Evolutionary conservation across 2,329 filamentous ascomycete genomes (phyloP).

Genomic region (Talaromyces sp.): DNA sequence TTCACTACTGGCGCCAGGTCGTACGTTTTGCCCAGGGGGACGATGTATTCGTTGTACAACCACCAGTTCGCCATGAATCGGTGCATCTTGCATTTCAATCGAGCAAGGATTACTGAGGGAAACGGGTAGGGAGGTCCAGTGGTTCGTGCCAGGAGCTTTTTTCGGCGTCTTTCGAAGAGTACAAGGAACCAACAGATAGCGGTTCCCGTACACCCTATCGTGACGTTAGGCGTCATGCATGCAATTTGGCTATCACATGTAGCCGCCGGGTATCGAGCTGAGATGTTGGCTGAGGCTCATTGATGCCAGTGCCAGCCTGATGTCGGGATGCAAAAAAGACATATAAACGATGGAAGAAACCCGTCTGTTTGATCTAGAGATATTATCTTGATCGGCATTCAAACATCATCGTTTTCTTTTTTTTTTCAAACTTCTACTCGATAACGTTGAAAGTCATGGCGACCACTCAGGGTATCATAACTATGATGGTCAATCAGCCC

Average conservation of each 20-base stretch:
- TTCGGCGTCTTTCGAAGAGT: not conserved
- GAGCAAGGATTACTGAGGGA: not conserved
- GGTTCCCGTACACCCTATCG: not conserved
- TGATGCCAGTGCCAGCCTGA: not conserved
- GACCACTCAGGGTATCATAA: not conserved
- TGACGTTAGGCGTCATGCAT: not conserved
- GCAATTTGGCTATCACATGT: not conserved
- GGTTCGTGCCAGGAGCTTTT: not conserved
- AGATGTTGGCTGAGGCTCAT: not conserved
- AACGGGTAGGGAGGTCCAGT: not conserved
- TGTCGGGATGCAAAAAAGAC: not conserved
- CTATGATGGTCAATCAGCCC: not conserved
- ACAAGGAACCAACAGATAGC: not conserved
- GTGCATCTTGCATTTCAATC: not conserved
- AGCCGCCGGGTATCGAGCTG: not conserved
- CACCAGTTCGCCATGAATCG: not conserved
- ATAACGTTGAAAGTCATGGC: not conserved
- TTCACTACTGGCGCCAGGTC: not conserved
- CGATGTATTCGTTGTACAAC: not conserved
- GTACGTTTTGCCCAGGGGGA: not conserved
- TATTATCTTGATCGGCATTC: not conserved
- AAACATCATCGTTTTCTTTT: not conserved
- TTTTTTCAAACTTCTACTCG: not conserved
- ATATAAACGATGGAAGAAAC: not conserved
- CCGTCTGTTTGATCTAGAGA: not conserved